Base-by-base conservation (phyloP, 176 grass and related monocot genomes). In the Alloteropsis semialata region DNA sequence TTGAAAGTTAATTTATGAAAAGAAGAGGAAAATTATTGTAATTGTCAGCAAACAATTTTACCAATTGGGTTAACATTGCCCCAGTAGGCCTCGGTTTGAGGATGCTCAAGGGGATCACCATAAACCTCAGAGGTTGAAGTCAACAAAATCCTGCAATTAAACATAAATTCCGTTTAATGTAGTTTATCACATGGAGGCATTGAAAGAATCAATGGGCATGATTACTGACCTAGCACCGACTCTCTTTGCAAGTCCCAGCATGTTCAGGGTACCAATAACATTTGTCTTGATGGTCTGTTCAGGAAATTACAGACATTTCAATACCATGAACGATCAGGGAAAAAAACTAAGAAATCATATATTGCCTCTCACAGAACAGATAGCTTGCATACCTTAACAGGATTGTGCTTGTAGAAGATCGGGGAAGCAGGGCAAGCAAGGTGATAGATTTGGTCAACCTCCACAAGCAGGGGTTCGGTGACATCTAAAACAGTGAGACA, bases 61-160 rank as follows among this genome's bases (percentile, higher is more conserved):
- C 97, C 97, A 81, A 99, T 99, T 44, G 97, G 97, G 85, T 99
- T 99, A 74, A 99, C 97, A 94, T 99, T 99, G 87, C 97, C 97
- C 97, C 97, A 99, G 85, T 99, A 99, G 38, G 94, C 91, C 89
- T 99, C 97, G 0, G 85, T 99, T 49, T 99, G 97, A 72, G 97
- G 97, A 63, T 99, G 97, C 83, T 99, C 97, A 34, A 99, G 87
- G 0, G 97, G 97, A 85, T 99, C 97, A 84, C 93, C 97, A 29
- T 99, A 99, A 43, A 99, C 97, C 83, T 99, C 97, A 74, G 97
- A 99, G 43, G 97, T 99, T 19, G 97, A 99, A 50, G 97, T 99
- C 80, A 99, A 88, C 58, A 99, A 90, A 78, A 99, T 99, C 72
- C 93, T 99, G 81, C 65, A 61, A 50, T 75, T 60, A 37, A 87